Percentiles rank a stretch among this genome's conserved stretches.
Evolutionary conservation across 2,329 filamentous ascomycete species (phyloP).

Genomic region (Torrubiellomyces zombiae): DNA sequence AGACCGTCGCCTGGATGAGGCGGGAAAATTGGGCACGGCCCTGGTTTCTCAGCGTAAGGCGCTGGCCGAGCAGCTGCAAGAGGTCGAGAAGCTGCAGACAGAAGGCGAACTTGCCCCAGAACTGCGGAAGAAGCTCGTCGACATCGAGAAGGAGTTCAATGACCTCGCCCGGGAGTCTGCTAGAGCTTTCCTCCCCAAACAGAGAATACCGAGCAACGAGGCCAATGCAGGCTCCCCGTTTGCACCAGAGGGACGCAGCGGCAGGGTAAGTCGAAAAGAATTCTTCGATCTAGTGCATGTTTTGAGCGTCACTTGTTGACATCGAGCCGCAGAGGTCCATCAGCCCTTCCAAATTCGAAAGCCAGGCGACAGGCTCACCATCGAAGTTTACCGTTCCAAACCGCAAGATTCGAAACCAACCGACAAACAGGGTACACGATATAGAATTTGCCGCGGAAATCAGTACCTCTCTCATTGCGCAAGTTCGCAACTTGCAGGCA

Average conservation of each 20-base stretch:
- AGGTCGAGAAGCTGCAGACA: slow-evolving; percentile 62
- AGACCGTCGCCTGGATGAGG: slow-evolving; percentile 77
- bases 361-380: slow-evolving; percentile 69
- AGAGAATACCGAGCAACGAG: slow-evolving; percentile 59
- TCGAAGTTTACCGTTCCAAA: slow-evolving; percentile 79
- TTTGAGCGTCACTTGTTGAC: too few relatives aligned
- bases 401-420: slow-evolving; percentile 79
- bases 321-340: slow-evolving; percentile 43
- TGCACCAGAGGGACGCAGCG: slow-evolving; percentile 32
- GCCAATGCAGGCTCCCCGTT: slow-evolving; percentile 33
- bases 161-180: slow-evolving; percentile 83
- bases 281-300: too few relatives aligned
- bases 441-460: slow-evolving; percentile 98
- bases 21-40: slow-evolving; percentile 73
- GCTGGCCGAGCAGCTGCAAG: slow-evolving; percentile 62
- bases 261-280: slow-evolving; percentile 37
- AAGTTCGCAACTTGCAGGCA: slow-evolving; percentile 78
- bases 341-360: slow-evolving; percentile 65
- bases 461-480: slow-evolving; percentile 82
- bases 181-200: slow-evolving; percentile 72
- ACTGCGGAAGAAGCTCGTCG: slow-evolving; percentile 63
- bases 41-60: slow-evolving; percentile 77
- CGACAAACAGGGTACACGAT: slow-evolving; percentile 75
- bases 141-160: slow-evolving; percentile 89
- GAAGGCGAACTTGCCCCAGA: slow-evolving; percentile 71